Conservation (phyloP, 2,329 filamentous ascomycete genomes). For the Botrytis squamosa region DNA sequence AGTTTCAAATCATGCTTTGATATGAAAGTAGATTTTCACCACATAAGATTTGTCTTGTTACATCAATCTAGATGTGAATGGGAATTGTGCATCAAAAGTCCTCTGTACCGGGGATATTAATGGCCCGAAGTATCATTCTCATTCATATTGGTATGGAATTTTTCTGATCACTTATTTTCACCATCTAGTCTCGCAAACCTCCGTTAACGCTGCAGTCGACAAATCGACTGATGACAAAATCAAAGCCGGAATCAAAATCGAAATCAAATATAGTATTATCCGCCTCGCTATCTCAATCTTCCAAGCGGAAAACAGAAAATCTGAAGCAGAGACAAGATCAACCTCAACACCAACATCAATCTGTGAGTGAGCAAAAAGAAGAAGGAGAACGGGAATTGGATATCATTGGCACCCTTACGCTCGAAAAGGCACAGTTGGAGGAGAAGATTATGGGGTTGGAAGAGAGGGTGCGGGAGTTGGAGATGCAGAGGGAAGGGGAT, state of each 20-base stretch:
- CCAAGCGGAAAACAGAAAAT: neutral
- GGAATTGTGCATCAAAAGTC: accelerated
- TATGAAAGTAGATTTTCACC: no score
- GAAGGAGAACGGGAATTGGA: neutral
- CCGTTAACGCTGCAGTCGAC: no score
- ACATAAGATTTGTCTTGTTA: neutral
- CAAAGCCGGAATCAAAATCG: neutral
- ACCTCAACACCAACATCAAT: neutral
- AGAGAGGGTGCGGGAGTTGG: neutral
- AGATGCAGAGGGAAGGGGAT: neutral
- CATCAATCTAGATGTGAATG: neutral
- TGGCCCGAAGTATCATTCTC: neutral
- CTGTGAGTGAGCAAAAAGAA: neutral
- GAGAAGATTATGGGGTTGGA: neutral
- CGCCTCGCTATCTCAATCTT: neutral
- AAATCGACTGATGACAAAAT: neutral
- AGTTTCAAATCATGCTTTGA: neutral
- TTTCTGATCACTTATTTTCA: neutral
- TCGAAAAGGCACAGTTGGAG: neutral
- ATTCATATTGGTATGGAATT: neutral
- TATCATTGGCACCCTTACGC: neutral
- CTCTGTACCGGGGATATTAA: neutral
- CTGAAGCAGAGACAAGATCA: neutral
- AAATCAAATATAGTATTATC: neutral
- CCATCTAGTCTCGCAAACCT: neutral